phyloP scores from a whole-genome alignment of 768 basidiomycete genomes.

The Leucosporidium yakuticum region DNA sequence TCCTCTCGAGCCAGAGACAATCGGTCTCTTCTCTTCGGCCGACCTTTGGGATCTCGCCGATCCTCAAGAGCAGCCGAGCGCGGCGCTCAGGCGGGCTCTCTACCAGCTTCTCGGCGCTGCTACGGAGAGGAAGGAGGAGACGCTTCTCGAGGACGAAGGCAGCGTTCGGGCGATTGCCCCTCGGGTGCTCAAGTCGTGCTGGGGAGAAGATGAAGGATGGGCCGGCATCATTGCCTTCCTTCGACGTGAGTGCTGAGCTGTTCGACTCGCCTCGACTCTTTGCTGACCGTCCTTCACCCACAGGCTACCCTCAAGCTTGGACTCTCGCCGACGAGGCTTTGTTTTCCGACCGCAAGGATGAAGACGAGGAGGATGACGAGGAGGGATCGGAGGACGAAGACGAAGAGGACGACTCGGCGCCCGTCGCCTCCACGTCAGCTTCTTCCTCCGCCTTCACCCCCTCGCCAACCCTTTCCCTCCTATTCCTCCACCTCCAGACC shows the following conservation, averaged over 20 bases:
- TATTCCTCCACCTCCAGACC: constrained; percentile 68
- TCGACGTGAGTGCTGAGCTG: constrained; percentile 1
- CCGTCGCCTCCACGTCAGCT: not conserved
- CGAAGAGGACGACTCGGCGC: constrained; percentile 6
- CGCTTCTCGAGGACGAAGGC: constrained; percentile 10
- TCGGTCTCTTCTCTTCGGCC: constrained; percentile 7
- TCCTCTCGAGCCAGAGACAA: constrained; percentile 3
- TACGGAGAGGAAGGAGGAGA: constrained; percentile 12
- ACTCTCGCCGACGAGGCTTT: constrained; percentile 15
- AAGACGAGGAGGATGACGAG: constrained; percentile 44
- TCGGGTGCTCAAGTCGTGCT: constrained; percentile 25
- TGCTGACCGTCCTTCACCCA: not conserved
- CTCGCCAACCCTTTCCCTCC: constrained; percentile 46
- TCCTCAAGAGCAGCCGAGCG: constrained; percentile 15
- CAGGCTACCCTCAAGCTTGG: constrained; percentile 31
- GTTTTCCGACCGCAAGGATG: constrained; percentile 43
- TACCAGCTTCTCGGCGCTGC: constrained; percentile 29
- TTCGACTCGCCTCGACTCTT: not conserved
- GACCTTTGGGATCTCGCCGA: constrained; percentile 22
- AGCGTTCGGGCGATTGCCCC: constrained; percentile 3
- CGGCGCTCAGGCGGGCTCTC: constrained; percentile 15
- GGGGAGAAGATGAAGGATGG: constrained; percentile 31
- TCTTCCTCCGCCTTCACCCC: constrained; percentile 6
- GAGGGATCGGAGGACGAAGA: constrained; percentile 17
- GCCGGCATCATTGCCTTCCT: constrained; percentile 29